These are phyloP conservation scores for Hericium erinaceus DNA, from an alignment of 768 basidiomycete genomes.

Conservation along the genomic window DNA sequence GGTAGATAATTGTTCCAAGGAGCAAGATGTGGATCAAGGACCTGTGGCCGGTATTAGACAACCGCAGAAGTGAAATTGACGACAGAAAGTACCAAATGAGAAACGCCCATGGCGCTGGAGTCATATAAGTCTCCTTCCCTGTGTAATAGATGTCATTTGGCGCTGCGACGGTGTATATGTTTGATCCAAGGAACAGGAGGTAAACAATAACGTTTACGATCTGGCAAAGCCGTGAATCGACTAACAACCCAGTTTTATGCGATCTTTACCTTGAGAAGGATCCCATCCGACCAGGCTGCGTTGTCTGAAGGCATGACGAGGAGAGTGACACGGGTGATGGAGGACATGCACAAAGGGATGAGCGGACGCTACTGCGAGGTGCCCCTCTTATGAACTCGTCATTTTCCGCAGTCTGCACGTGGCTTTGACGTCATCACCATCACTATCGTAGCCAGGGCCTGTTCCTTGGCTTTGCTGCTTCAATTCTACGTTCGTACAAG, in stretches of 20 bases:
- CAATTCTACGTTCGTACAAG: too few relatives aligned
- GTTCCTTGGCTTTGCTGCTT: too few relatives aligned
- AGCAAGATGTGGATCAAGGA: slow-evolving; percentile 85
- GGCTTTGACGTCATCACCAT: too few relatives aligned
- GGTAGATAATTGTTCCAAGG: slow-evolving; percentile 85
- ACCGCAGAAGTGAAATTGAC: slow-evolving; percentile 8
- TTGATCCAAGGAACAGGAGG: slow-evolving; percentile 81
- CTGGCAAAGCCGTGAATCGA: slow-evolving; percentile 13
- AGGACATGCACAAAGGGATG: neutral
- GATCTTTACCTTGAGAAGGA: slow-evolving; percentile 62
- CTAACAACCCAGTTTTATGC: neutral
- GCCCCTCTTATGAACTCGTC: too few relatives aligned
- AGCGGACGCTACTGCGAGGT: too few relatives aligned
- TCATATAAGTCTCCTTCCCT: slow-evolving; percentile 85
- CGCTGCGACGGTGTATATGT: slow-evolving; percentile 77
- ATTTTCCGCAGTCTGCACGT: too few relatives aligned
- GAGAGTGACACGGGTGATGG: neutral
- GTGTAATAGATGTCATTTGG: slow-evolving; percentile 63
- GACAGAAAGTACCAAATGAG: slow-evolving; percentile 58
- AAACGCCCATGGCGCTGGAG: slow-evolving; percentile 91
- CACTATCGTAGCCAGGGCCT: too few relatives aligned
- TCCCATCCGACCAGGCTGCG: slow-evolving; percentile 62
- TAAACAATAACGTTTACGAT: slow-evolving; percentile 78
- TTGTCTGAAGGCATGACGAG: slow-evolving; percentile 2
- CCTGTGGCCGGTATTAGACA: slow-evolving; percentile 29